Evolutionary conservation across 2,329 filamentous ascomycete species (phyloP).

Genomic region (Ascochyta fabae): DNA sequence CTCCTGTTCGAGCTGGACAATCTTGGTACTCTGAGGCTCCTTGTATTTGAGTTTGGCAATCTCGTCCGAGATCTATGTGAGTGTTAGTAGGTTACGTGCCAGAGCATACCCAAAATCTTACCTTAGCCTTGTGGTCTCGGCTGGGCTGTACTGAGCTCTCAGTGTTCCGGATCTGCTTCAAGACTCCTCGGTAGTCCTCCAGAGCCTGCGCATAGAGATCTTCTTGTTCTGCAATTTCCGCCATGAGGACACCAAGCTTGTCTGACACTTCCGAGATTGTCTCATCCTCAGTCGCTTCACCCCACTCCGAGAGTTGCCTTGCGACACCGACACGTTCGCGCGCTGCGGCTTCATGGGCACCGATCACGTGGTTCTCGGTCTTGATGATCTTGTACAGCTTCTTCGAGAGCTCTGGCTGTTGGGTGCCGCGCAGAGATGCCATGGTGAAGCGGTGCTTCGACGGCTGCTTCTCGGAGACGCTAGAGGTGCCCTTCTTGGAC

Average conservation of each 20-base stretch:
- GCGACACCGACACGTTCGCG: constrained; percentile 86
- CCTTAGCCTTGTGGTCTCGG: constrained; percentile 82
- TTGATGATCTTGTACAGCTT: constrained; percentile 94
- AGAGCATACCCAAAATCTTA: constrained; percentile 26
- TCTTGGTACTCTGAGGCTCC: constrained; percentile 81
- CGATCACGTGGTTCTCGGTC: constrained; percentile 87
- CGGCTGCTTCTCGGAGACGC: constrained; percentile 51
- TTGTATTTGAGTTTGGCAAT: constrained; percentile 91
- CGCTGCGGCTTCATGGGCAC: constrained; percentile 81
- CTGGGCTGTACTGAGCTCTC: constrained; percentile 95
- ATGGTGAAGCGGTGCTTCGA: constrained; percentile 80
- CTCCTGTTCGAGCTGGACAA: constrained; percentile 92
- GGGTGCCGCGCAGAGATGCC: constrained; percentile 80
- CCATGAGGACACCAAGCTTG: constrained; percentile 91
- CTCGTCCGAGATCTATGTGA: constrained; percentile 75
- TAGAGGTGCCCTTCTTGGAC: constrained; percentile 62
- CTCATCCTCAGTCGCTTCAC: constrained; percentile 87
- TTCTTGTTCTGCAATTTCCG: constrained; percentile 93
- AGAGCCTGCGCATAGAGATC: constrained; percentile 84
- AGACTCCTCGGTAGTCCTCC: constrained; percentile 79
- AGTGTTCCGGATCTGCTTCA: constrained; percentile 95
- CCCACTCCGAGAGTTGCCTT: constrained; percentile 93
- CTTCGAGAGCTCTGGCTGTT: constrained; percentile 87
- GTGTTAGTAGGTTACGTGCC: constrained; percentile 13
- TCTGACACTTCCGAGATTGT: constrained; percentile 88